These are phyloP conservation scores for Agapanthus africanus DNA, from an alignment of 106 monocot species.

Conservation along the genomic window DNA sequence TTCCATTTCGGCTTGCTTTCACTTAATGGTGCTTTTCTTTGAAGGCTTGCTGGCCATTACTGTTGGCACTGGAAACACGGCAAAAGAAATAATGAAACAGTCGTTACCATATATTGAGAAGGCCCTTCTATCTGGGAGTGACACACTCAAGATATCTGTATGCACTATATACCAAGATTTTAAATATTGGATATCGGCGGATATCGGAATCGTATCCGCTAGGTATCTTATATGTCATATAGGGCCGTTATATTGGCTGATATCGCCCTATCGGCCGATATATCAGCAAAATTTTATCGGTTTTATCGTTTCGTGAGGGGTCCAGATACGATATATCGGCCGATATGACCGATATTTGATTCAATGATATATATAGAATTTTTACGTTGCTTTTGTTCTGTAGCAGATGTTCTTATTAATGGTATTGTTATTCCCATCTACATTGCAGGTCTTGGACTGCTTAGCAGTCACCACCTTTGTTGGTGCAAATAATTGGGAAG, in stretches of 20 bases:
- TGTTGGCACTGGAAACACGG: slow-evolving; percentile 46
- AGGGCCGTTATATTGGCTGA: too few relatives aligned
- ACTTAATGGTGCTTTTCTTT: slow-evolving; percentile 10
- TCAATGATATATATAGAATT: too few relatives aligned
- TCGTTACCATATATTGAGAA: slow-evolving; percentile 57
- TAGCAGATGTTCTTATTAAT: neutral
- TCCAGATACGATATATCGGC: too few relatives aligned
- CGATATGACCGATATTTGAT: too few relatives aligned
- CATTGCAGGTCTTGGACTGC: slow-evolving; percentile 64
- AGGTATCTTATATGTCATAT: too few relatives aligned
- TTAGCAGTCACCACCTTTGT: slow-evolving; percentile 74
- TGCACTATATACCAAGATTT: slow-evolving; percentile 12
- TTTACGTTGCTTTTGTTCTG: neutral
- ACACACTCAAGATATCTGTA: slow-evolving; percentile 69
- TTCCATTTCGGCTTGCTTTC: neutral
- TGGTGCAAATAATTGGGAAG: slow-evolving; percentile 68
- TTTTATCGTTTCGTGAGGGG: too few relatives aligned
- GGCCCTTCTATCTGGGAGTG: slow-evolving; percentile 52
- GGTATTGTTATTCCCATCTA: neutral
- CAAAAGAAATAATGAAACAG: slow-evolving; percentile 86
- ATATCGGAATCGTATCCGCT: too few relatives aligned
- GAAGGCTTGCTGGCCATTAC: slow-evolving; percentile 79
- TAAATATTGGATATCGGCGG: too few relatives aligned
- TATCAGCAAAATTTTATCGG: too few relatives aligned
- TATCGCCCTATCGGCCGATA: too few relatives aligned